Evolutionary conservation across 257 asterid genomes (phyloP).

Genomic region (Oldenlandia corymbosa): DNA sequence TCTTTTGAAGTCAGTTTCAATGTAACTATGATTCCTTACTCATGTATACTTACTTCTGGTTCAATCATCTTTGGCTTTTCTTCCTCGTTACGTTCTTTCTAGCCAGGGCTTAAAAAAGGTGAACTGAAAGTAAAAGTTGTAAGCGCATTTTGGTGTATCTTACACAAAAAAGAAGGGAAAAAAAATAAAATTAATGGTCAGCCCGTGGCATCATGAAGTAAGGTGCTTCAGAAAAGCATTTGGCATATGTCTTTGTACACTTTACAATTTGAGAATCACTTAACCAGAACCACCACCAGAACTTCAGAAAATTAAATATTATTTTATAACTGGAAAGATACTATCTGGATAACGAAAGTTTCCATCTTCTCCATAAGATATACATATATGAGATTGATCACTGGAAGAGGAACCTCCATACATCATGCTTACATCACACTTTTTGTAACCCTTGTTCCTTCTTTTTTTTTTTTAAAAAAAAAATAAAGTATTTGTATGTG

Average conservation of each 20-base stretch:
- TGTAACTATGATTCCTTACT: not conserved
- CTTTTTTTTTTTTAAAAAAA: too few species aligned
- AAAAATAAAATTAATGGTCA: not conserved
- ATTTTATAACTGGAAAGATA: slow-evolving; percentile 7
- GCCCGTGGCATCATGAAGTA: not conserved
- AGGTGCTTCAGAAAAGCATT: not conserved
- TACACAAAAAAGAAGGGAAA: too few species aligned
- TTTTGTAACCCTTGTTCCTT: too few species aligned
- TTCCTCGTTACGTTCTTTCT: too few species aligned
- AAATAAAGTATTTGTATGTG: too few species aligned
- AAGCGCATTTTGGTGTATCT: too few species aligned
- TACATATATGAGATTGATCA: too few species aligned
- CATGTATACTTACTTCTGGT: not conserved
- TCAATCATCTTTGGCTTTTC: too few species aligned
- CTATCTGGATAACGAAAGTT: not conserved
- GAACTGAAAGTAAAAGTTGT: too few species aligned
- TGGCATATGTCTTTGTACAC: not conserved
- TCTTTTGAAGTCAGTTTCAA: not conserved
- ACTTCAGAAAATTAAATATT: too few species aligned
- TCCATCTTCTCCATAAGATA: too few species aligned
- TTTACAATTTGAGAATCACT: not conserved
- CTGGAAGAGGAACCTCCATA: not conserved
- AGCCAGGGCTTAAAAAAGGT: too few species aligned
- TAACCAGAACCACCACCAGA: not conserved
- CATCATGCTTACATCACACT: not conserved